Evolutionary conservation across 1,284 basidiomycete species (phyloP), one percentile per base, ranked within the genome.

Genomic region (Uromyces viciae-fabae): DNA sequence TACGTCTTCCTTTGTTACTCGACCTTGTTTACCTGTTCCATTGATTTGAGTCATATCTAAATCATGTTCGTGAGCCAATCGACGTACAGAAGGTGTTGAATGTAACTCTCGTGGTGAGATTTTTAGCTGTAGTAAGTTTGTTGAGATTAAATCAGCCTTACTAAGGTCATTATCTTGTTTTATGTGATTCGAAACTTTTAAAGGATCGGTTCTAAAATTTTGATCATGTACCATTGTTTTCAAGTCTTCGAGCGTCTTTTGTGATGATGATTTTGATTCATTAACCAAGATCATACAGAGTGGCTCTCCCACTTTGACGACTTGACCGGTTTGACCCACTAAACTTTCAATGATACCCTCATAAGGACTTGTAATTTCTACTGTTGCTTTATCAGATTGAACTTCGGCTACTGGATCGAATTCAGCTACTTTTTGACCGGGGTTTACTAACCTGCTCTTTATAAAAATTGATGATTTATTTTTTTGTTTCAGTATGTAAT

Each of bases 341-440:
- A 96, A 87, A 77, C 91, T 88, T 81, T 88, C 90, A 64, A 97
- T 88, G 42, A 90, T 88, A 1, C 95, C 95, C 43, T 94, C 91
- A 84, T 90, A 94, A 0, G 94, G 94, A 81, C 91, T 92, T 0
- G 95, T 97, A 82, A 97, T 94, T 85, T 97, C 95, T 36, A 97
- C 95, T 83, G 91, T 93, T 2, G 93, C 93, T 86, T 98, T 98
- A 89, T 98, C 95, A 82, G 92, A 93, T 87, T 95, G 94, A 0
- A 98, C 95, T 84, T 97, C 95, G 84, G 94, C 95, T 2, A 98
- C 88, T 0, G 92, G 89, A 82, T 97, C 94, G 85, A 98, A 97
- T 58, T 91, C 89, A 81, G 91, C 88, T 0, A 97, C 88, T 0
- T 85, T 84, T n/a, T 89, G 87, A 22, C 87, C 85, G 1, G 90